phyloP scores from a whole-genome alignment of 306 rosid genomes.

The Malus orientalis region DNA sequence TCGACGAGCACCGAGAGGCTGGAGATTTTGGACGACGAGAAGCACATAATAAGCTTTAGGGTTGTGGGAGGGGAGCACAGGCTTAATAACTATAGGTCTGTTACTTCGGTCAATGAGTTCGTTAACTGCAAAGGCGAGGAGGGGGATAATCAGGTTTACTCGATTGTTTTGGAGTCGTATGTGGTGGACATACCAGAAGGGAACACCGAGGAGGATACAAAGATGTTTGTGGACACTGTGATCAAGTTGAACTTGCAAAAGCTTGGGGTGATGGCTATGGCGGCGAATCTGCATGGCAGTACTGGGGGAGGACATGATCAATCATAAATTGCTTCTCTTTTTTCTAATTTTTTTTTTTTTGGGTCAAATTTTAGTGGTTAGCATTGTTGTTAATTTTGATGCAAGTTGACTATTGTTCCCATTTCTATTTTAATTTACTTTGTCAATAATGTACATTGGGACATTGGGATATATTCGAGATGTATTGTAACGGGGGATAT shows the following conservation, averaged over 20 bases:
- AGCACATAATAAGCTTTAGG: constrained; percentile 62
- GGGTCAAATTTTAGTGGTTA: not conserved
- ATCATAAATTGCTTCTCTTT: not conserved
- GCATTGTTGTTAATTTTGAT: not conserved
- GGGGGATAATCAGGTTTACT: constrained; percentile 29
- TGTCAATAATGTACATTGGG: not conserved
- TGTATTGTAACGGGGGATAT: not conserved
- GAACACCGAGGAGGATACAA: constrained; percentile 75
- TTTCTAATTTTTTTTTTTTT: not conserved
- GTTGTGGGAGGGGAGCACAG: constrained; percentile 90
- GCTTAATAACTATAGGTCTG: constrained; percentile 64
- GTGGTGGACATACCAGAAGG: constrained; percentile 81
- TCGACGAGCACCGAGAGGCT: constrained; percentile 89
- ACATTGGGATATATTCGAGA: not conserved
- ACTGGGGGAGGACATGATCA: constrained; percentile 1
- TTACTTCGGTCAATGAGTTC: constrained; percentile 74
- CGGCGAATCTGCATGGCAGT: constrained; percentile 33
- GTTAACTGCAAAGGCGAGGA: constrained; percentile 7
- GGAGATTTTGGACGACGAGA: constrained; percentile 77
- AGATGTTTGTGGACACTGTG: constrained; percentile 85
- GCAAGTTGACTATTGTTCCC: not conserved
- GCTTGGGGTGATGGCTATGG: constrained; percentile 53
- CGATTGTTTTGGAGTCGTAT: constrained; percentile 76
- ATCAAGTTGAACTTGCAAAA: constrained; percentile 84
- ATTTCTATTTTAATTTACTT: not conserved